Evolutionary conservation across 1,284 basidiomycete species (phyloP), one percentile per base, ranked within the genome.

Genomic region (Moniliophthora roreri): DNA sequence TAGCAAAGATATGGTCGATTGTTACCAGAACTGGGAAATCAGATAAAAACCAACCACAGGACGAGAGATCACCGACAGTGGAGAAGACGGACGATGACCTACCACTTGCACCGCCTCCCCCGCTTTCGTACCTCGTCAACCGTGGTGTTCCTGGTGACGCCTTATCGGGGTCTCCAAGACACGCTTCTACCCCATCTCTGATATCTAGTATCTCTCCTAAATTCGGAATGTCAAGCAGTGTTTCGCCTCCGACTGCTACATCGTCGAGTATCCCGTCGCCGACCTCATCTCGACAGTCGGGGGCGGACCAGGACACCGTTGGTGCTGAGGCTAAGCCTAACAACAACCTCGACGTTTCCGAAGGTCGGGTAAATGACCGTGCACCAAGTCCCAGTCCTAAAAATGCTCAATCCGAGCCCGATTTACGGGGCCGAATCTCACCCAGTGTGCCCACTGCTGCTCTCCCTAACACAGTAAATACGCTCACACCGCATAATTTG

Each of bases 1-100:
- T 95, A 45, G 87, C 89, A 58, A 93, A 90, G 66, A 85, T 95
- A 48, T 90, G 92, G 85, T 82, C 82, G 55, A 81, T 90, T 45
- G 85, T 95, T 49, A 90, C 84, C 21, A 84, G 83, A 9, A 72
- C 78, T 26, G 69, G 69, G 18, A 82, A 81, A 60, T 70, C 72
- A 35, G 68, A 73, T 15, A 57, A 58, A 49, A 34, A 62, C 16
- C 63, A 55, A 47, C 60, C 62, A 28, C 63, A 62, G 20, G 63
- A 71, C 37, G 66, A 71, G 26, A 66, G 75, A 5, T 69, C 74
- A 11, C 56, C 70, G 18, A 36, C 48, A 38, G 41, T 37, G 6
- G 78, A 78, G 41, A 73, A 73, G 51, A 64, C 73, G 28, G 84
- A 87, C 7, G 88, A 91, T 58, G 85, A 89, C 63, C 66, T 76